phyloP scores from a whole-genome alignment of 495 filamentous ascomycete genomes.

The Ramalina peruviana region DNA sequence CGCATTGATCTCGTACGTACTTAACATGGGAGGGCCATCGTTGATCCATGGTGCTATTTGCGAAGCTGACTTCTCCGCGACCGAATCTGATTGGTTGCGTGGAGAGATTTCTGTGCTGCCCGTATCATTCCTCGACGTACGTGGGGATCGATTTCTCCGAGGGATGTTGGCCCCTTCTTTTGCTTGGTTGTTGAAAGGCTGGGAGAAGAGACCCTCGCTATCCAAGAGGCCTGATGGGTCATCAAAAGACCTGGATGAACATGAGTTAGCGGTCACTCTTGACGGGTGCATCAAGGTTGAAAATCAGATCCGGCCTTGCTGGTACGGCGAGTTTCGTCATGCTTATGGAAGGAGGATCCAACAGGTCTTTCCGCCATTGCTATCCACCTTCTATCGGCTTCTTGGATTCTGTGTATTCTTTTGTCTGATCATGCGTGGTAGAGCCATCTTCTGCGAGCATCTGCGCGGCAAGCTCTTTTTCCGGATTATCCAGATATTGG shows the following conservation, averaged over 20 bases:
- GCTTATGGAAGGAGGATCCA: no score
- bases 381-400: no score
- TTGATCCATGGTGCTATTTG: constrained; percentile 25
- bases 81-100: not conserved
- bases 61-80: constrained; percentile 11
- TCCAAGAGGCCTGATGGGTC: constrained; percentile 1
- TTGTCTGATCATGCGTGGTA: no score
- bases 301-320: no score
- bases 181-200: not conserved
- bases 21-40: constrained; percentile 22
- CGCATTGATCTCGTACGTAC: constrained; percentile 18
- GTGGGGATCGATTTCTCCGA: not conserved
- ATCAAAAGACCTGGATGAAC: not conserved
- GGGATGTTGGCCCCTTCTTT: not conserved
- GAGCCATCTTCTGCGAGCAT: no score
- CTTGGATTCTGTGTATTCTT: no score
- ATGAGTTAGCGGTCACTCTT: no score
- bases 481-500: no score
- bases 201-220: not conserved
- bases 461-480: no score
- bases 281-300: no score
- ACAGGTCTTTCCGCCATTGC: no score
- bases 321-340: no score
- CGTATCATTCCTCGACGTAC: not conserved
- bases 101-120: not conserved